Evolutionary conservation across 345 rosid species (phyloP).

Genomic region (Euphorbia lathyris): DNA sequence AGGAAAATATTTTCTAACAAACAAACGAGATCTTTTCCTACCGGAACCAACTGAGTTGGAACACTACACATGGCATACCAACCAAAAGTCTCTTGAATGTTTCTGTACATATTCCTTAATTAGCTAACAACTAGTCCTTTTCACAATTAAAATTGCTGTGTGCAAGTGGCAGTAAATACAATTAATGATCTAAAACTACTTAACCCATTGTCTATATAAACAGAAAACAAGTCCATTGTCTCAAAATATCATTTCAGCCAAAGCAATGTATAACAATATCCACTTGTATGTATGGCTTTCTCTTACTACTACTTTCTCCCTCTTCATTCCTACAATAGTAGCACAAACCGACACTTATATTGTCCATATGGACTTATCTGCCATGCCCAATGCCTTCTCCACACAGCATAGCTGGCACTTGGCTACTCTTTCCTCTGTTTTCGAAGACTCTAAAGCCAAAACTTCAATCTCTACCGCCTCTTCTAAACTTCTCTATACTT

Average conservation of each 20-base stretch:
- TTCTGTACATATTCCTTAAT: not conserved
- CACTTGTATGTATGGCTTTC: not conserved
- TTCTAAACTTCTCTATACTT: constrained; percentile 15
- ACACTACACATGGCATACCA: too few species aligned
- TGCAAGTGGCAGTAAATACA: not conserved
- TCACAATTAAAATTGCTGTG: not conserved
- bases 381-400: constrained; percentile 26
- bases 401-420: constrained; percentile 17
- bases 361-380: constrained; percentile 23
- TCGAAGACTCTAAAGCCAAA: not conserved
- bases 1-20: too few species aligned
- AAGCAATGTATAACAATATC: constrained; percentile 4
- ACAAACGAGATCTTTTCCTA: too few species aligned
- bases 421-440: constrained; percentile 11
- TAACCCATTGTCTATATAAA: not conserved
- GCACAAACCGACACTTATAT: constrained; percentile 21
- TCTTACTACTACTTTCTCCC: not conserved
- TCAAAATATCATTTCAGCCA: not conserved
- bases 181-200: not conserved
- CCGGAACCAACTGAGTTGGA: too few species aligned
- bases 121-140: not conserved
- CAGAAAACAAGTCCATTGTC: not conserved
- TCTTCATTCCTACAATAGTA: constrained; percentile 1
- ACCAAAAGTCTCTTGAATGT: too few species aligned
- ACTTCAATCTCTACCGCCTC: not conserved